phyloP scores from a whole-genome alignment of 1,284 basidiomycete species.

The Ganoderma sinense region DNA sequence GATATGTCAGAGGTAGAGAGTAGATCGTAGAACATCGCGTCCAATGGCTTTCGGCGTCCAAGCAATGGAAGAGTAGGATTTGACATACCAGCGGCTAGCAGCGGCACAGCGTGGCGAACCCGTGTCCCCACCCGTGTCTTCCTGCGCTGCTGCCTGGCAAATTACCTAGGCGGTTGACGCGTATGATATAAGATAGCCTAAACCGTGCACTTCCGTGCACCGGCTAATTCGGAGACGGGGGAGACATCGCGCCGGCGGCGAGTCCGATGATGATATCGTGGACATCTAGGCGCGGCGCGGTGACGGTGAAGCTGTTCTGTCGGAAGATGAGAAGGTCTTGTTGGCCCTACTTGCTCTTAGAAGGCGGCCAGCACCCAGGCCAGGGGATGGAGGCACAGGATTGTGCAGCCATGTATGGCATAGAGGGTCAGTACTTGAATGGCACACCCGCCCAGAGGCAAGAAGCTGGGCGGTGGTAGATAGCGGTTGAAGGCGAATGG shows the following conservation, averaged over 20 bases:
- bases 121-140: background rate
- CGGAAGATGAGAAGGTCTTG: background rate
- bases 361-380: conserved; percentile 13
- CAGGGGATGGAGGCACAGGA: conserved; percentile 1
- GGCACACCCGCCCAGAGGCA: background rate
- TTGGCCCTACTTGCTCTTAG: background rate
- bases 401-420: background rate
- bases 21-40: conserved; percentile 10
- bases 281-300: conserved; percentile 11
- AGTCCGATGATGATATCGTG: background rate
- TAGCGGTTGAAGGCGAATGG: background rate
- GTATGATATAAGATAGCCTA: background rate
- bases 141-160: background rate
- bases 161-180: background rate
- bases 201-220: conserved; percentile 3
- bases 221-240: conserved; percentile 12
- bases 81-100: background rate
- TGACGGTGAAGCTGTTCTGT: background rate
- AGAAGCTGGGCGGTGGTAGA: background rate
- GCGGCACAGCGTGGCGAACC: background rate
- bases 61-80: conserved; percentile 3
- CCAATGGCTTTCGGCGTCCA: background rate
- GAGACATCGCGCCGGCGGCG: background rate
- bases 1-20: background rate
- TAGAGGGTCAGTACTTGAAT: background rate